Base-by-base conservation (phyloP, 495 filamentous ascomycete genomes). In the Trichoderma reesei region DNA sequence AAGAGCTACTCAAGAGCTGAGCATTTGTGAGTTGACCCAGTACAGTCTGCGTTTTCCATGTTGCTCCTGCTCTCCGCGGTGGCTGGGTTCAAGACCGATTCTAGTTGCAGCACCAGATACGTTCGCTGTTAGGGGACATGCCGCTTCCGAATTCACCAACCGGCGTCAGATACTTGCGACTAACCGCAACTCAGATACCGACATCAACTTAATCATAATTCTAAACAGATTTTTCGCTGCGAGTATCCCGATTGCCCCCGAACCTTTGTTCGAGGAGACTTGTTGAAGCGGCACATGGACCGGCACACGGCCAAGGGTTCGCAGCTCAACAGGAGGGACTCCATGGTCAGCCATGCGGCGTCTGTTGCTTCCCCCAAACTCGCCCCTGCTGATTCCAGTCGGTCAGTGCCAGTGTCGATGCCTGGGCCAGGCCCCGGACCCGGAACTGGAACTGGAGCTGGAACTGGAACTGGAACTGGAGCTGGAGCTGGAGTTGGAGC, bases 1-100 rank as follows among this genome's bases (percentile, higher is more conserved):
- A 98, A 96, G 81, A 92, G 88, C 71, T 98, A 98, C 75, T 97
- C 93, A 31, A 85, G 94, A 68, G 93, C 93, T 31, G 94, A 98
- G 75, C 94, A 98, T 79, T 82, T 98, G 73, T 96, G 75, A 75
- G 81, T 65, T 56, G 61, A 11, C 41, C 61, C 18, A n/a, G n/a
- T n/a, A n/a, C n/a, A n/a, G n/a, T n/a, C n/a, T n/a, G n/a, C n/a
- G n/a, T n/a, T n/a, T 16, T n/a, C 18, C 14, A 59, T 26, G 13
- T 11, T 6, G 11, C 20, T 37, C 66, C 41, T 34, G 1, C 10
- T 13, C 51, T 33, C 6, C 8, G 10, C 26, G 20, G 51, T n/a
- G 34, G 10, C 44, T 48, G 16, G 16, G 3, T 14, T n/a, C 16
- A 20, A 20, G 8, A 3, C n/a, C 16, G 44, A n/a, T n/a, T 18